Evolutionary conservation across 2,329 filamentous ascomycete genomes (phyloP).

Genomic region (Talaromyces sp.): DNA sequence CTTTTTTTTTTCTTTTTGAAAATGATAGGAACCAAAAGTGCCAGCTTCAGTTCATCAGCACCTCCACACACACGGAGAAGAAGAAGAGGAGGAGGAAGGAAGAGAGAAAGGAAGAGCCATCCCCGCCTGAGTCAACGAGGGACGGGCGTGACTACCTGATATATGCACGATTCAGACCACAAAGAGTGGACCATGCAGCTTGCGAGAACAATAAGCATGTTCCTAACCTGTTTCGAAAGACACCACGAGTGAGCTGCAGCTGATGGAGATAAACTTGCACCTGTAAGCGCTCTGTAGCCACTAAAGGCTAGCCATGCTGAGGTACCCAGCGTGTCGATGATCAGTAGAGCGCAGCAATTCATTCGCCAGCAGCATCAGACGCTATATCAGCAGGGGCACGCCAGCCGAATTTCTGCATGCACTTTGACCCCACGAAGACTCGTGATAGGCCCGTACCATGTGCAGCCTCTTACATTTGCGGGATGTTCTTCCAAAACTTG

Average conservation of each 20-base stretch:
- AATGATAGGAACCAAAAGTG: not conserved
- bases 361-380: constrained; percentile 9
- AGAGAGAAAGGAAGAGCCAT: constrained; percentile 1
- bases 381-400: constrained; percentile 7
- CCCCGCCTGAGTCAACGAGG: constrained; percentile 5
- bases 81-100: not conserved
- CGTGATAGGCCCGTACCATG: constrained; percentile 6
- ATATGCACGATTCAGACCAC: constrained; percentile 5
- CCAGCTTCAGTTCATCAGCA: not conserved
- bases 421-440: not conserved
- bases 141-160: constrained; percentile 1
- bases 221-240: not conserved
- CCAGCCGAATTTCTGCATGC: constrained; percentile 3
- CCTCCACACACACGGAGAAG: not conserved
- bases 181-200: constrained; percentile 1
- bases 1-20: too few relatives aligned
- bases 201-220: not conserved
- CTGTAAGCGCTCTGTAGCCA: constrained; percentile 11
- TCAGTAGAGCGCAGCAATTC: not conserved
- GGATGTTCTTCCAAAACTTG: not conserved
- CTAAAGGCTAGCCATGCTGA: constrained; percentile 6
- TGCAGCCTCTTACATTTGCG: not conserved
- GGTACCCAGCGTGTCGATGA: not conserved
- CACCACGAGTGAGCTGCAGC: constrained; percentile 4
- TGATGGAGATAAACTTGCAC: not conserved